Conservation (phyloP, 495 filamentous ascomycete genomes). For the Darksidea phi region DNA sequence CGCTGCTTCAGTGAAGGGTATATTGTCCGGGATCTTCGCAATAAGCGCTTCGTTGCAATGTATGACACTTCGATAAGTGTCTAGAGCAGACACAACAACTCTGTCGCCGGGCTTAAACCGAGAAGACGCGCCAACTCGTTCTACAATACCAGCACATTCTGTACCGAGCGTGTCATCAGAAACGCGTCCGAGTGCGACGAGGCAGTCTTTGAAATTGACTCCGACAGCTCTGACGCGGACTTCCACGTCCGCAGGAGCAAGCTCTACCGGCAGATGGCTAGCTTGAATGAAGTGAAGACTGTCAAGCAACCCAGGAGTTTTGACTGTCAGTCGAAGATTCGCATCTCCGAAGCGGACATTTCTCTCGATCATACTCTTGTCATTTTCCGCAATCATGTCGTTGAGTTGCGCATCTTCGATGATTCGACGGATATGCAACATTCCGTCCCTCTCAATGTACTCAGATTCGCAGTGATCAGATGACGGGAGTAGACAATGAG, state of each 20-base stretch:
- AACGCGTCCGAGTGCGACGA: slow-evolving; percentile 17
- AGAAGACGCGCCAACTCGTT: slow-evolving; percentile 17
- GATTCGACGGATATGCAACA: background rate
- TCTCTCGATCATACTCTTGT: background rate
- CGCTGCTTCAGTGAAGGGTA: slow-evolving; percentile 38
- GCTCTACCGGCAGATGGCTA: background rate
- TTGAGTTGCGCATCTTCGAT: background rate
- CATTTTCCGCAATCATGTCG: background rate
- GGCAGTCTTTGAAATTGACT: slow-evolving; percentile 14
- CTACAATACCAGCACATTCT: slow-evolving; percentile 14
- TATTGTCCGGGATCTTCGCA: slow-evolving; percentile 33
- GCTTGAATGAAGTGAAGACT: slow-evolving; percentile 7
- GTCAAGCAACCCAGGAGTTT: slow-evolving; percentile 10
- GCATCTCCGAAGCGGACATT: background rate
- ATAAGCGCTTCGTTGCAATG: background rate
- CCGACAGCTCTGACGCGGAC: slow-evolving; percentile 18
- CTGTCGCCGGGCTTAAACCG: slow-evolving; percentile 41
- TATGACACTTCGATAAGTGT: background rate
- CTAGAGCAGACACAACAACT: slow-evolving; percentile 22
- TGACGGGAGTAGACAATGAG: background rate
- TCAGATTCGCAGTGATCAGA: background rate
- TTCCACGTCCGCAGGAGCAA: slow-evolving; percentile 7
- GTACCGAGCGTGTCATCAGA: slow-evolving; percentile 2
- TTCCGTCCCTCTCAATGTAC: background rate
- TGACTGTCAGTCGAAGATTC: slow-evolving; percentile 6